A percentile compares a stretch with the other conserved stretches of the same genome.
Evolutionary conservation across 2,329 filamentous ascomycete genomes (phyloP).

Genomic region (Pseudodiploospora longispora): DNA sequence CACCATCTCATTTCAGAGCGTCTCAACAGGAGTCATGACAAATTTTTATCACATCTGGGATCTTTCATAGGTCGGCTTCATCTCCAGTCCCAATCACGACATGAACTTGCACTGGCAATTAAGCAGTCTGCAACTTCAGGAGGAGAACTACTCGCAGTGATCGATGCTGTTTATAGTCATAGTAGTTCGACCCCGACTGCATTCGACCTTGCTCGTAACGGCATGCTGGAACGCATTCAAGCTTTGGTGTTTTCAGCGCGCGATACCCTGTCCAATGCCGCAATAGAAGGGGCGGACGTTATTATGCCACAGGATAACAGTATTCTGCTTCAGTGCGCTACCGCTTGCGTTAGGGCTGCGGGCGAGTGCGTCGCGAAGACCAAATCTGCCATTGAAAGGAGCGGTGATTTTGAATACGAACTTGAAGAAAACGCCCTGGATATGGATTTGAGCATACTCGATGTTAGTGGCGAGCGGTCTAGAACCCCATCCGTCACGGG

Average conservation of each 20-base stretch:
- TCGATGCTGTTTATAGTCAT: slow-evolving; percentile 75
- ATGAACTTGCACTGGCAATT: slow-evolving; percentile 74
- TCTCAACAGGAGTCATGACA: slow-evolving; percentile 73
- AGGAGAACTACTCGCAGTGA: slow-evolving; percentile 66
- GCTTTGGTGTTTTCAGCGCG: slow-evolving; percentile 74
- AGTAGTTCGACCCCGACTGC: slow-evolving; percentile 59
- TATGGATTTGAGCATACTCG: slow-evolving; percentile 46
- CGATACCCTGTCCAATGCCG: slow-evolving; percentile 64
- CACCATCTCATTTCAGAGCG: slow-evolving; percentile 76
- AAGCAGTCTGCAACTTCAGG: slow-evolving; percentile 78
- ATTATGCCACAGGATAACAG: slow-evolving; percentile 75
- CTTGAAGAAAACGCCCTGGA: slow-evolving; percentile 49
- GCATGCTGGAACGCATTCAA: slow-evolving; percentile 72
- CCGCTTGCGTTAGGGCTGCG: slow-evolving; percentile 79
- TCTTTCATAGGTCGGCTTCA: slow-evolving; percentile 88
- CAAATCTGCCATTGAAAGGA: slow-evolving; percentile 74
- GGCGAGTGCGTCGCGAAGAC: slow-evolving; percentile 88
- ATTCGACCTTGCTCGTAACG: slow-evolving; percentile 60
- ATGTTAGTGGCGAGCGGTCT: slow-evolving; percentile 29
- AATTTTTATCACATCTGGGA: slow-evolving; percentile 81
- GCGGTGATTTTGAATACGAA: slow-evolving; percentile 87
- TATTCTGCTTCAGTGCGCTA: slow-evolving; percentile 68
- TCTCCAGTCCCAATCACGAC: slow-evolving; percentile 82
- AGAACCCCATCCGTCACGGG: slow-evolving; percentile 24
- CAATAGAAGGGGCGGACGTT: slow-evolving; percentile 65